Evolutionary conservation across 2,329 filamentous ascomycete genomes (phyloP).

Genomic region (Aspergillus unguis): DNA sequence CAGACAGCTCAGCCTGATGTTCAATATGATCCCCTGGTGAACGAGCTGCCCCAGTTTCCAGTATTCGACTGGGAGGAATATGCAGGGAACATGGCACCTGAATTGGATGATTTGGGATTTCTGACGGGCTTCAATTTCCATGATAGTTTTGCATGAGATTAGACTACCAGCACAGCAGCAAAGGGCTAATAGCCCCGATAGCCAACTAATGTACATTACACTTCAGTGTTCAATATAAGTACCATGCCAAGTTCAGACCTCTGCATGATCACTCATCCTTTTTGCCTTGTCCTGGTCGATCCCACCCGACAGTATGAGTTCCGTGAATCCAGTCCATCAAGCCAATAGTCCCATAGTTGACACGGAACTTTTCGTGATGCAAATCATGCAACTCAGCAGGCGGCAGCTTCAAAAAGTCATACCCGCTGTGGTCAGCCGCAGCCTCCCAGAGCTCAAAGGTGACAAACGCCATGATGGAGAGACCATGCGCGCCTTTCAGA

Average conservation of each 20-base stretch:
- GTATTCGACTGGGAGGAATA: slow-evolving; percentile 5
- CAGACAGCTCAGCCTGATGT: background rate
- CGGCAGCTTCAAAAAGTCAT: slow-evolving; percentile 48
- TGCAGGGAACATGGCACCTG: background rate
- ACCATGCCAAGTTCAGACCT: background rate
- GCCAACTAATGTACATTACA: background rate
- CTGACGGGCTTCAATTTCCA: slow-evolving; percentile 1
- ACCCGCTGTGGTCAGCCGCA: slow-evolving; percentile 56
- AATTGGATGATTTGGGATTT: slow-evolving; percentile 5
- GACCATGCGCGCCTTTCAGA: slow-evolving; percentile 47
- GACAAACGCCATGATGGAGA: slow-evolving; percentile 53
- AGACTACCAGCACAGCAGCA: background rate
- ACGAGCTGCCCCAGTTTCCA: background rate
- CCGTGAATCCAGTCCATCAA: slow-evolving; percentile 56
- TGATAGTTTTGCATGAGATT: background rate
- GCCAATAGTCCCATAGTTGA: slow-evolving; percentile 54
- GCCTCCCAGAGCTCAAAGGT: slow-evolving; percentile 52
- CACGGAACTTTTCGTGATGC: slow-evolving; percentile 56
- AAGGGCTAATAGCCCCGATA: too few relatives aligned
- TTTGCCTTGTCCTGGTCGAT: slow-evolving; percentile 5
- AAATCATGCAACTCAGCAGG: slow-evolving; percentile 52
- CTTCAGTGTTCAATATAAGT: background rate
- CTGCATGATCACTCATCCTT: slow-evolving; percentile 5
- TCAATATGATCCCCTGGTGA: background rate
- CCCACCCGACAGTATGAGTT: slow-evolving; percentile 34